A percentile compares a stretch with the other conserved stretches of the same genome.
Conservation (phyloP, 768 basidiomycete species). For the Krasilnikovozyma curviuscula region DNA sequence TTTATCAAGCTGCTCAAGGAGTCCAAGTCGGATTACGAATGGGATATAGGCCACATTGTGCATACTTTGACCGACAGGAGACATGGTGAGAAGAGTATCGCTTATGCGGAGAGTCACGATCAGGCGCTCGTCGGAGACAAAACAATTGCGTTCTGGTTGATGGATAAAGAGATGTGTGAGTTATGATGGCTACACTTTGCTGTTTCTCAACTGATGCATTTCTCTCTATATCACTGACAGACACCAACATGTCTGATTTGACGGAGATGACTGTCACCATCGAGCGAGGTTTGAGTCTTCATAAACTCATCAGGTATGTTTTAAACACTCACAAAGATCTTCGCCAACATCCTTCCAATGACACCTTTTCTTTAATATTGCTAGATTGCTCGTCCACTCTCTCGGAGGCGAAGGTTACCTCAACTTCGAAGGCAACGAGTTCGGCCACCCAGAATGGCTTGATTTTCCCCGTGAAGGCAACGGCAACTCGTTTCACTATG, state of each 20-base stretch:
- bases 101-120: conserved; percentile 89
- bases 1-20: conserved; percentile 99
- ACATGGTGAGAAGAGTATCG: conserved; percentile 73
- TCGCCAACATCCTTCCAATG: not conserved
- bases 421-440: conserved; percentile 96
- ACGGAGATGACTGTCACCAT: conserved; percentile 63
- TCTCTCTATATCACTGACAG: conserved; percentile 27
- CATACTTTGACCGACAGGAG: conserved; percentile 80
- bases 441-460: conserved; percentile 99
- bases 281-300: conserved; percentile 71
- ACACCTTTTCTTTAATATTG: not conserved
- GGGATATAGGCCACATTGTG: conserved; percentile 72
- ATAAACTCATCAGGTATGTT: conserved; percentile 87
- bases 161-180: conserved; percentile 99
- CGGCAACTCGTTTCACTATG: conserved; percentile 87
- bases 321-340: not conserved
- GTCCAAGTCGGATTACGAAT: conserved; percentile 50
- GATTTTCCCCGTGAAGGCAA: conserved; percentile 97
- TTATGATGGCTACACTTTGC: conserved; percentile 8
- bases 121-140: conserved; percentile 98
- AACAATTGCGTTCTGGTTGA: conserved; percentile 95
- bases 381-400: conserved; percentile 67
- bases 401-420: conserved; percentile 94
- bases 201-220: not conserved
- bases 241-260: conserved; percentile 85